Evolutionary conservation across 2,329 filamentous ascomycete species (phyloP).

Genomic region (Nemania sp.): DNA sequence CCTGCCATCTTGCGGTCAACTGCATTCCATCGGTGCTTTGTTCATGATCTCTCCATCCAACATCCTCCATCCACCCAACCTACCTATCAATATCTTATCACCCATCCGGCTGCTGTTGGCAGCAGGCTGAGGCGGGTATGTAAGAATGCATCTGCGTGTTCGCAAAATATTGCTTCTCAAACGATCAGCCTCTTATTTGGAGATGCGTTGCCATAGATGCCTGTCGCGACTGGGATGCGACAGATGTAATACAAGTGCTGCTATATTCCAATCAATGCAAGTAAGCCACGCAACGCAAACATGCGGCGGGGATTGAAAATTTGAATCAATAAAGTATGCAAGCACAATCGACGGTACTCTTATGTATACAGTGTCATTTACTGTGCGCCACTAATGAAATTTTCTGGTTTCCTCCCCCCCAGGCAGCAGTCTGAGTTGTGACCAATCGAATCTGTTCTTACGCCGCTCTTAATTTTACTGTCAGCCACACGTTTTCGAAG

Average conservation of each 20-base stretch:
- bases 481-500: not conserved
- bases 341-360: slow-evolving; percentile 12
- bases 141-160: not conserved
- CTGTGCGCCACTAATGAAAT: slow-evolving; percentile 26
- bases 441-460: slow-evolving; percentile 10
- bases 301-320: slow-evolving; percentile 25
- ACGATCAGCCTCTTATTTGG: slow-evolving; percentile 1
- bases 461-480: slow-evolving; percentile 6
- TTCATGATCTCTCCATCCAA: slow-evolving; percentile 3
- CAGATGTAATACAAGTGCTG: slow-evolving; percentile 30
- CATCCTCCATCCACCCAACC: too few species aligned
- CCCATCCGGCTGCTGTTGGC: not conserved
- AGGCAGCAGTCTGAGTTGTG: slow-evolving; percentile 7
- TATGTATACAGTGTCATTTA: slow-evolving; percentile 29
- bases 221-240: slow-evolving; percentile 24
- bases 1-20: slow-evolving; percentile 26
- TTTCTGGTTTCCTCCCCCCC: not conserved
- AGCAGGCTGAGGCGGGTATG: not conserved
- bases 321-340: slow-evolving; percentile 25
- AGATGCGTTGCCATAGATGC: slow-evolving; percentile 1
- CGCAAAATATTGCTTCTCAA: slow-evolving; percentile 25
- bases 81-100: too few species aligned
- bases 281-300: slow-evolving; percentile 35
- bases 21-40: slow-evolving; percentile 10
- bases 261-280: slow-evolving; percentile 36